Evolutionary conservation across 1,284 basidiomycete genomes (phyloP).

Genomic region (Cutaneotrichosporon dermatis): DNA sequence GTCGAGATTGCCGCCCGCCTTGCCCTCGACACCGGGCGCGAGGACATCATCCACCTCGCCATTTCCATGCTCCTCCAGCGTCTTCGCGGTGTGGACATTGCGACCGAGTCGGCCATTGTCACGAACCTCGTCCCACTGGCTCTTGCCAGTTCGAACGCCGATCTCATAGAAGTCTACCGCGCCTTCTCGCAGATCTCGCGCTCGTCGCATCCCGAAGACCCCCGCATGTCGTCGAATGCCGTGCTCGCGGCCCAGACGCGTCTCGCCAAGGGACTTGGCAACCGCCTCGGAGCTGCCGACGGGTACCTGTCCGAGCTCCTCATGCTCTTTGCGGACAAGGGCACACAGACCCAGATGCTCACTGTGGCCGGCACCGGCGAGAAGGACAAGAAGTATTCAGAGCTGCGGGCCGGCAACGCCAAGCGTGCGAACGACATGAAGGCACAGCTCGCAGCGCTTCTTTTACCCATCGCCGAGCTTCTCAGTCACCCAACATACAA

Average conservation of each 20-base stretch:
- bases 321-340: conserved; percentile 83
- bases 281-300: conserved; percentile 69
- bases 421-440: conserved; percentile 59
- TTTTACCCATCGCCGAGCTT: conserved; percentile 85
- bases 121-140: conserved; percentile 88
- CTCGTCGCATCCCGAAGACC: conserved; percentile 76
- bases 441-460: conserved; percentile 74
- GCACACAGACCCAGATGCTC: conserved; percentile 79
- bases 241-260: conserved; percentile 84
- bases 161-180: conserved; percentile 79
- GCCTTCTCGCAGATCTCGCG: conserved; percentile 83
- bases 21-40: conserved; percentile 72
- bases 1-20: conserved; percentile 81
- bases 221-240: conserved; percentile 78
- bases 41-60: conserved; percentile 80
- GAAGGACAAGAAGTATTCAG: conserved; percentile 19
- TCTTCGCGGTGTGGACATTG: conserved; percentile 73
- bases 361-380: conserved; percentile 47
- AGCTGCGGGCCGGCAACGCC: conserved; percentile 27
- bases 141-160: conserved; percentile 66
- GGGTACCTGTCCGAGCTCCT: conserved; percentile 80
- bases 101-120: conserved; percentile 83
- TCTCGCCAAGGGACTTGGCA: conserved; percentile 67
- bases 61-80: conserved; percentile 91
- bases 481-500: conserved; percentile 71